Percentiles rank a stretch among this genome's conserved stretches.
Evolutionary conservation across 2,329 filamentous ascomycete species (phyloP).

Genomic region (Botrytis hyacinthi): DNA sequence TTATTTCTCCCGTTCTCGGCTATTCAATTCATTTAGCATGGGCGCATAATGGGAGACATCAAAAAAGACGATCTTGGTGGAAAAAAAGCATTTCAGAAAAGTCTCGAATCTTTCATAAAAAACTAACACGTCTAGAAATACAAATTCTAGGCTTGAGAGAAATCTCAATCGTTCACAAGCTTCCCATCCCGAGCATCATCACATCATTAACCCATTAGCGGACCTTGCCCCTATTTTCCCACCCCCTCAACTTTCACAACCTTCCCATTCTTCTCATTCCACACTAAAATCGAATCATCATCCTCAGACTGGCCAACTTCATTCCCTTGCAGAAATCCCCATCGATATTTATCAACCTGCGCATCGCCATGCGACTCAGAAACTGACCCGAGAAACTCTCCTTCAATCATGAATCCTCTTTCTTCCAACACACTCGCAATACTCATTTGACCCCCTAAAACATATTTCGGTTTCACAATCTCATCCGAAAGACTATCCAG

Average conservation of each 20-base stretch:
- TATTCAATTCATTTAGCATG: not conserved
- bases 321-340: not conserved
- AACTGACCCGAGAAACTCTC: not conserved
- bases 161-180: not conserved
- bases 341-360: not conserved
- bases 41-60: not conserved
- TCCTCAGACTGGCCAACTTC: not conserved
- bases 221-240: too few relatives aligned
- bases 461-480: not conserved
- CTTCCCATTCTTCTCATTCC: not conserved
- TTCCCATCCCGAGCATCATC: not conserved
- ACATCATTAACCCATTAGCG: not conserved
- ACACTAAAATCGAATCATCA: not conserved
- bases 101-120: rapidly evolving
- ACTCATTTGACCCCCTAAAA: not conserved
- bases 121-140: not conserved
- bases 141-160: not conserved
- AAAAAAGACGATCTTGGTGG: not conserved
- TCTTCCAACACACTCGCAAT: not conserved
- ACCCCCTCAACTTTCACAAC: not conserved
- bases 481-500: not conserved
- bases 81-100: not conserved
- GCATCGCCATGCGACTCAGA: not conserved
- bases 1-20: too few relatives aligned
- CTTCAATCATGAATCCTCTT: not conserved